Conservation (phyloP, 2,329 filamentous ascomycete genomes). For the Penicillium janthinellum region DNA sequence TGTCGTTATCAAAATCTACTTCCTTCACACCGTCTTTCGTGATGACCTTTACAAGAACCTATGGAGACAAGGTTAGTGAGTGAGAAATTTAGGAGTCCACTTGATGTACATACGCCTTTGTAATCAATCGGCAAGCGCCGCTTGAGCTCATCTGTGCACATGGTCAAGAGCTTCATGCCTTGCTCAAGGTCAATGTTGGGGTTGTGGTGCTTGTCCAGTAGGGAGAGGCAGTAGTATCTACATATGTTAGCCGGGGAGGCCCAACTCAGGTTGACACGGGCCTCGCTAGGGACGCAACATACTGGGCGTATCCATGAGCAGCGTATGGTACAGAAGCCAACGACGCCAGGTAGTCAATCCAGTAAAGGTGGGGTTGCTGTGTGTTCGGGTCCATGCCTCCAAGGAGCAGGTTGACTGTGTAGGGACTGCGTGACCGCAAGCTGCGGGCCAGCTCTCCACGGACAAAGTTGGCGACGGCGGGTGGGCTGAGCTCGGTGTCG, state of each 20-base stretch:
- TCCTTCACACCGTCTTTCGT: conserved; percentile 91
- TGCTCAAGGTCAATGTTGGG: conserved; percentile 87
- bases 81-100: conserved; percentile 5
- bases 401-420: conserved; percentile 94
- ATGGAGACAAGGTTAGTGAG: conserved; percentile 19
- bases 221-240: conserved; percentile 96
- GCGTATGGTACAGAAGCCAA: conserved; percentile 89
- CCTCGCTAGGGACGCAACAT: conserved; percentile 42
- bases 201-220: conserved; percentile 97
- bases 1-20: conserved; percentile 81
- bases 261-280: not conserved
- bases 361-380: conserved; percentile 88
- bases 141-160: conserved; percentile 98
- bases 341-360: conserved; percentile 94
- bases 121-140: conserved; percentile 96
- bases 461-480: conserved; percentile 88
- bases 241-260: conserved; percentile 18
- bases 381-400: conserved; percentile 92
- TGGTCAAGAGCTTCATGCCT: conserved; percentile 86
- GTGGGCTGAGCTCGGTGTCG: conserved; percentile 85
- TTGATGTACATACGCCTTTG: conserved; percentile 73
- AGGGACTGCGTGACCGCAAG: conserved; percentile 87
- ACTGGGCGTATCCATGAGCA: conserved; percentile 97
- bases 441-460: conserved; percentile 89
- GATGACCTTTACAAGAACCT: conserved; percentile 76